A percentile compares a stretch with the other conserved stretches of the same genome.
phyloP scores from a whole-genome alignment of 345 rosid species.

The Pugionium dolabratum region DNA sequence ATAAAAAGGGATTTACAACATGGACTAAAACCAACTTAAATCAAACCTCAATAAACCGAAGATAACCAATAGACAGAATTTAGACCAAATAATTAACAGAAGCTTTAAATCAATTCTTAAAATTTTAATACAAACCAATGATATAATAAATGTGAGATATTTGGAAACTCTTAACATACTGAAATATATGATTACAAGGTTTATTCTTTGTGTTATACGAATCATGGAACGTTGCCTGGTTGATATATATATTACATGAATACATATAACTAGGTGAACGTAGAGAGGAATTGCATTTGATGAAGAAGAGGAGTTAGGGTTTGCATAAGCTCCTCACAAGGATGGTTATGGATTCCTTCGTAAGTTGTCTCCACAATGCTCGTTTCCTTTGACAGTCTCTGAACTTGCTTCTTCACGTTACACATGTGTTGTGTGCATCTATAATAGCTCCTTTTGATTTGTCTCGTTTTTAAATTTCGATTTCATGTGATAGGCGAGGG shows the following conservation, averaged over 20 bases:
- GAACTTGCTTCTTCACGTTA: slow-evolving; percentile 83
- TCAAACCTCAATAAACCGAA: no score
- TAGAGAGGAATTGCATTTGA: slow-evolving; percentile 66
- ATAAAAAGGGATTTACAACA: no score
- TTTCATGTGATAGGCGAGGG: background rate
- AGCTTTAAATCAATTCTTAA: no score
- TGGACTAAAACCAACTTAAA: no score
- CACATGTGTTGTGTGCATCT: slow-evolving; percentile 83
- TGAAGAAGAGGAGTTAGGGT: slow-evolving; percentile 74
- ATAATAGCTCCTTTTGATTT: slow-evolving; percentile 59
- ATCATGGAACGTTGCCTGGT: background rate
- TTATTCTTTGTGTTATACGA: background rate
- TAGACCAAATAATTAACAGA: no score
- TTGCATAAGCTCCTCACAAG: slow-evolving; percentile 78
- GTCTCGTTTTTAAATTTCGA: background rate
- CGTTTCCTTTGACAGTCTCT: slow-evolving; percentile 64
- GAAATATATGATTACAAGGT: background rate
- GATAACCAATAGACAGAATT: no score
- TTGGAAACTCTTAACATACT: background rate
- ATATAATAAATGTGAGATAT: background rate
- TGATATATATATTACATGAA: background rate
- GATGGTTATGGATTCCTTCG: slow-evolving; percentile 78
- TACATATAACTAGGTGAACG: background rate
- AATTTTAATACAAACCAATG: no score
- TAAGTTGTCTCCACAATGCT: slow-evolving; percentile 76